Evolutionary conservation across 2,329 filamentous ascomycete species (phyloP).

Genomic region (Pseudopyricularia cyperi): DNA sequence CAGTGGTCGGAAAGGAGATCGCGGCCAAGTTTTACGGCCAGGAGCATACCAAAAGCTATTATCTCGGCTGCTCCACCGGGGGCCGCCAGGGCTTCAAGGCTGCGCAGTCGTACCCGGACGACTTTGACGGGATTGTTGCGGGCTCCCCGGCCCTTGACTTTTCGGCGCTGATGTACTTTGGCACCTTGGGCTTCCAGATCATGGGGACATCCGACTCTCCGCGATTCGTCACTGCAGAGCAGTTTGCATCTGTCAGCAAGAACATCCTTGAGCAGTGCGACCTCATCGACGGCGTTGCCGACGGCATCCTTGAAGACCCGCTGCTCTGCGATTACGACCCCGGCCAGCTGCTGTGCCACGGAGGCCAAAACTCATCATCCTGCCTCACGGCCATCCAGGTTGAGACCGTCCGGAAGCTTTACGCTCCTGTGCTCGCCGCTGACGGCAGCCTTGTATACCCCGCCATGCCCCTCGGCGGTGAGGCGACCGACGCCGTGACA

Average conservation of each 20-base stretch:
- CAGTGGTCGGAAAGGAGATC: slow-evolving; percentile 33
- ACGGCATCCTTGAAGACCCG: slow-evolving; percentile 6
- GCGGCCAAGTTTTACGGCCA: slow-evolving; percentile 31
- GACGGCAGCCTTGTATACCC: slow-evolving; percentile 34
- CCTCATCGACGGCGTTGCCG: slow-evolving; percentile 4
- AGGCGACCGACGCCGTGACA: slow-evolving; percentile 24
- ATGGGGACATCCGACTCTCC: slow-evolving; percentile 15
- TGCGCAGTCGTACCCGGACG: slow-evolving; percentile 38
- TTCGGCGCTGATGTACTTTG: slow-evolving; percentile 17
- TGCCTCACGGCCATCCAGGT: slow-evolving; percentile 4
- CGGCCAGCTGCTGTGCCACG: slow-evolving; percentile 2
- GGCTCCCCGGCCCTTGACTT: slow-evolving; percentile 28
- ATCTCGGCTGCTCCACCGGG: slow-evolving; percentile 44
- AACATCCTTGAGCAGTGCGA: slow-evolving; percentile 6
- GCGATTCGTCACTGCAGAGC: slow-evolving; percentile 18
- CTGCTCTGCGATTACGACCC: slow-evolving; percentile 4
- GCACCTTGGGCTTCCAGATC: slow-evolving; percentile 29
- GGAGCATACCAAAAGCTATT: slow-evolving; percentile 32
- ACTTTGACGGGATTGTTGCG: slow-evolving; percentile 22
- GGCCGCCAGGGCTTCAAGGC: slow-evolving; percentile 44
- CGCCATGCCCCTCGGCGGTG: slow-evolving; percentile 33
- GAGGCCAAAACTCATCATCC: slow-evolving; percentile 8
- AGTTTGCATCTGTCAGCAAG: slow-evolving; percentile 16
- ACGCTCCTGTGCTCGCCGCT: slow-evolving; percentile 4
- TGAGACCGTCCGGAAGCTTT: slow-evolving; percentile 2